Evolutionary conservation across 2,329 filamentous ascomycete species (phyloP).

Genomic region (Sphaerulina vaccinii): DNA sequence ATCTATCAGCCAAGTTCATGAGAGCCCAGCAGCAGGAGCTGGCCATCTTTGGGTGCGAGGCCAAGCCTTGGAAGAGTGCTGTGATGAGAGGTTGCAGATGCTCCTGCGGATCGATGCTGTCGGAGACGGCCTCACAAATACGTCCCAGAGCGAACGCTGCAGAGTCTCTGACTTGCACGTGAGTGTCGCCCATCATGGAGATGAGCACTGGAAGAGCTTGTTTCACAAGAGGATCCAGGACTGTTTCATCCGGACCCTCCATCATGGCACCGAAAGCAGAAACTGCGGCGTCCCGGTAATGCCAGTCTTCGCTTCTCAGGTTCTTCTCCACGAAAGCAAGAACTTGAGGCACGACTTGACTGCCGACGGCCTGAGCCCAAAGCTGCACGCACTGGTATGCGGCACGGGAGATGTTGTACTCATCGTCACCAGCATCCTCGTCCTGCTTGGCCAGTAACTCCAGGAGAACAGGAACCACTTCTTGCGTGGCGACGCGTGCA

Average conservation of each 20-base stretch:
- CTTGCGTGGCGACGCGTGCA: slow-evolving; percentile 83
- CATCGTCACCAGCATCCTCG: slow-evolving; percentile 92
- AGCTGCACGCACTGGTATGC: slow-evolving; percentile 96
- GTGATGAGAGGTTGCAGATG: slow-evolving; percentile 84
- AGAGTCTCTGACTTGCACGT: slow-evolving; percentile 89
- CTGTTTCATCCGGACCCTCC: slow-evolving; percentile 93
- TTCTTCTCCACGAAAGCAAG: slow-evolving; percentile 89
- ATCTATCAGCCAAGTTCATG: slow-evolving; percentile 96
- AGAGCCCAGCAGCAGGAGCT: slow-evolving; percentile 98
- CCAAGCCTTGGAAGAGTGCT: slow-evolving; percentile 84
- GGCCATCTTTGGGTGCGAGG: slow-evolving; percentile 93
- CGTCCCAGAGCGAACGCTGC: slow-evolving; percentile 93
- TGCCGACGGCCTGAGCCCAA: slow-evolving; percentile 87
- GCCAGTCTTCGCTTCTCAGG: slow-evolving; percentile 89
- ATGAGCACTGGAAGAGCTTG: slow-evolving; percentile 91
- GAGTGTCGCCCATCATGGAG: slow-evolving; percentile 84
- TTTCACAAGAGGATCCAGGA: slow-evolving; percentile 90
- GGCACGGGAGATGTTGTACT: slow-evolving; percentile 94
- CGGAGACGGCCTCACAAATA: slow-evolving; percentile 89
- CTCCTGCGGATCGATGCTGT: slow-evolving; percentile 79
- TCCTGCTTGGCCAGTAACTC: slow-evolving; percentile 92
- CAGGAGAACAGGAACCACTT: slow-evolving; percentile 90
- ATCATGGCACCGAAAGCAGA: slow-evolving; percentile 98
- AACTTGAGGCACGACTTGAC: slow-evolving; percentile 79
- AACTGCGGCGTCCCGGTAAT: slow-evolving; percentile 88